A percentile compares a stretch with the other conserved stretches of the same genome.
phyloP scores from a whole-genome alignment of 495 filamentous ascomycete genomes.

The Aspergillus bertholletiae region DNA sequence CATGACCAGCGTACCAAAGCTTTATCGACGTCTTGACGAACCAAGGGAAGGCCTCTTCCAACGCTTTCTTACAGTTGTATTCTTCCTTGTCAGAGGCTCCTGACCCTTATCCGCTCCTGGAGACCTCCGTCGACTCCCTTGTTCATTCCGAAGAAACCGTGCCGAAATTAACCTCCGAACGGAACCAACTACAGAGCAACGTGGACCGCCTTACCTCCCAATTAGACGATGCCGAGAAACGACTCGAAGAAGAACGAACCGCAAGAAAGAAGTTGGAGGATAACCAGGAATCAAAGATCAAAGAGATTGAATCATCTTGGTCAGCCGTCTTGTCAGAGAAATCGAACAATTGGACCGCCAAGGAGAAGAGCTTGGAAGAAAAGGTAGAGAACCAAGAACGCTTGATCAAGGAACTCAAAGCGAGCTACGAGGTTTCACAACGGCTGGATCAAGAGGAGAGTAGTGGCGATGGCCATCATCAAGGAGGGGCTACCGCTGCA shows the following conservation, averaged over 20 bases:
- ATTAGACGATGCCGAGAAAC: slow-evolving; percentile 78
- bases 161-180: slow-evolving; percentile 82
- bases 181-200: slow-evolving; percentile 75
- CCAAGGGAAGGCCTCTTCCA: slow-evolving; percentile 87
- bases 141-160: slow-evolving; percentile 85
- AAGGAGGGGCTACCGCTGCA: slow-evolving; percentile 71
- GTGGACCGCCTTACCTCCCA: slow-evolving; percentile 84
- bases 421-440: slow-evolving; percentile 94
- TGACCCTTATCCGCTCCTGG: slow-evolving; percentile 93
- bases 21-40: slow-evolving; percentile 96
- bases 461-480: slow-evolving; percentile 49
- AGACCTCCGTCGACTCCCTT: slow-evolving; percentile 93
- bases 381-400: slow-evolving; percentile 94
- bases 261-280: slow-evolving; percentile 73
- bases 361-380: slow-evolving; percentile 87
- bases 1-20: slow-evolving; percentile 75
- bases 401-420: slow-evolving; percentile 89
- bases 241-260: slow-evolving; percentile 68
- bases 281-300: slow-evolving; percentile 68
- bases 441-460: slow-evolving; percentile 72
- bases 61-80: slow-evolving; percentile 88
- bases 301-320: slow-evolving; percentile 89
- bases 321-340: slow-evolving; percentile 90
- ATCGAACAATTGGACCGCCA: slow-evolving; percentile 92
- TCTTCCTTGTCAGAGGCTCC: slow-evolving; percentile 91